Evolutionary conservation across 2,329 filamentous ascomycete species (phyloP).

Genomic region (Aciculosporium take): DNA sequence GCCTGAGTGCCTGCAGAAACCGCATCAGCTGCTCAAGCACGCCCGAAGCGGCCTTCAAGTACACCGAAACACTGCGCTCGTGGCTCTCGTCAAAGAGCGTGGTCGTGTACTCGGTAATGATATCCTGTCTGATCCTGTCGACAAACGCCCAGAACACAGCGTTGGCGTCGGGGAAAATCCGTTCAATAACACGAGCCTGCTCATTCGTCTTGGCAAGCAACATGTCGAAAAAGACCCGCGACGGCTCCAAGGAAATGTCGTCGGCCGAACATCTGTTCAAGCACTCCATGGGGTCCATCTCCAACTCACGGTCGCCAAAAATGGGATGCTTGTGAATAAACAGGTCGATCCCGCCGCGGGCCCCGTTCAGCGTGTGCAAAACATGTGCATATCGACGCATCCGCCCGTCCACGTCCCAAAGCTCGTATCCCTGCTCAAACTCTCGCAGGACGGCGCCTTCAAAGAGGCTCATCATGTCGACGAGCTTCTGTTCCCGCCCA

Average conservation of each 20-base stretch:
- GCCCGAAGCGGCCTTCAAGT: slow-evolving; percentile 74
- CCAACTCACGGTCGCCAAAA: slow-evolving; percentile 56
- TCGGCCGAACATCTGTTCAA: slow-evolving; percentile 53
- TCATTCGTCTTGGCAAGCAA: slow-evolving; percentile 67
- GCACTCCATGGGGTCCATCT: slow-evolving; percentile 63
- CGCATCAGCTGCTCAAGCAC: slow-evolving; percentile 76
- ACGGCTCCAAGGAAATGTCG: slow-evolving; percentile 64
- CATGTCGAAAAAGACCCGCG: slow-evolving; percentile 64
- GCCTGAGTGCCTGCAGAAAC: slow-evolving; percentile 56
- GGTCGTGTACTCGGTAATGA: slow-evolving; percentile 76
- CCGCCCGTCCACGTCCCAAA: slow-evolving; percentile 71
- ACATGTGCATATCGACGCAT: slow-evolving; percentile 88
- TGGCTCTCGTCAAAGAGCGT: slow-evolving; percentile 79
- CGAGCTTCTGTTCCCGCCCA: slow-evolving; percentile 56
- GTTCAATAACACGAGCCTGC: slow-evolving; percentile 64
- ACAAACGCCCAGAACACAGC: slow-evolving; percentile 66
- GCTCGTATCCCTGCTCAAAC: slow-evolving; percentile 85
- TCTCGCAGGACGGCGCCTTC: slow-evolving; percentile 82
- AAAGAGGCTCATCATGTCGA: slow-evolving; percentile 65
- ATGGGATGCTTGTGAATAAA: slow-evolving; percentile 84
- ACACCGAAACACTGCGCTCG: slow-evolving; percentile 56
- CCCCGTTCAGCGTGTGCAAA: slow-evolving; percentile 67
- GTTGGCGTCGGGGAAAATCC: slow-evolving; percentile 61
- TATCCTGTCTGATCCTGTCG: slow-evolving; percentile 68
- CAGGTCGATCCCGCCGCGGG: slow-evolving; percentile 61